A percentile compares a stretch with the other conserved stretches of the same genome.
phyloP scores from a whole-genome alignment of 2,329 filamentous ascomycete species.

The Fusarium irregulare region DNA sequence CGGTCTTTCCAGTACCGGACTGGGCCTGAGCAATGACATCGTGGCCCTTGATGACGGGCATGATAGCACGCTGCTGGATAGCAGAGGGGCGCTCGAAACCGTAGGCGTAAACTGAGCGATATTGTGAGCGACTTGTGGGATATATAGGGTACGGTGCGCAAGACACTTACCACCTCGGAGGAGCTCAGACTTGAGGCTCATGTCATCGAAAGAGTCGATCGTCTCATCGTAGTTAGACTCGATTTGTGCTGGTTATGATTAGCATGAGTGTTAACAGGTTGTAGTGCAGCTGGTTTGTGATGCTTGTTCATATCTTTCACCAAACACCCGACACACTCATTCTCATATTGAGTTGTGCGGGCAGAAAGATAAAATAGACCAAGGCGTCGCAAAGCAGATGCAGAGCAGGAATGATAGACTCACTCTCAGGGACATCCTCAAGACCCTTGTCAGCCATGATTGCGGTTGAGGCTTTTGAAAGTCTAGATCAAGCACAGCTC shows the following conservation, averaged over 20 bases:
- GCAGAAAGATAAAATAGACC: slow-evolving; percentile 16
- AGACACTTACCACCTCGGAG: slow-evolving; percentile 81
- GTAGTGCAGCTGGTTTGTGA: neutral
- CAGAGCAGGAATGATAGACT: slow-evolving; percentile 56
- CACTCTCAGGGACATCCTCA: slow-evolving; percentile 96
- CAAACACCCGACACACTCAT: slow-evolving; percentile 3
- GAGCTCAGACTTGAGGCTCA: slow-evolving; percentile 96
- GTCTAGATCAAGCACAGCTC: slow-evolving; percentile 82
- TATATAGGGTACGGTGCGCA: slow-evolving; percentile 32
- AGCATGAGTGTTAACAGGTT: slow-evolving; percentile 31
- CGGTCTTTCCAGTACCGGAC: slow-evolving; percentile 99
- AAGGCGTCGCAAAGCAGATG: slow-evolving; percentile 8
- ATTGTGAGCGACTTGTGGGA: slow-evolving; percentile 44
- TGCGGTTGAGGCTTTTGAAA: slow-evolving; percentile 71
- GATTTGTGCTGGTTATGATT: slow-evolving; percentile 81
- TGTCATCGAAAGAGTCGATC: slow-evolving; percentile 98
- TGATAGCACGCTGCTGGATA: slow-evolving; percentile 99
- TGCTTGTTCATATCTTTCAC: neutral
- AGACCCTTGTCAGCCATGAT: slow-evolving; percentile 99
- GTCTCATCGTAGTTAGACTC: slow-evolving; percentile 99
- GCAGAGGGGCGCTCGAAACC: slow-evolving; percentile 99
- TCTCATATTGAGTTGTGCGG: slow-evolving; percentile 31
- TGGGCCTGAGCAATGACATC: slow-evolving; percentile 99
- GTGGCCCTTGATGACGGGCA: slow-evolving; percentile 99
- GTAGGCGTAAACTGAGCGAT: slow-evolving; percentile 85